phyloP scores from a whole-genome alignment of 805 yeast genomes.

The Candida fluviatilis region DNA sequence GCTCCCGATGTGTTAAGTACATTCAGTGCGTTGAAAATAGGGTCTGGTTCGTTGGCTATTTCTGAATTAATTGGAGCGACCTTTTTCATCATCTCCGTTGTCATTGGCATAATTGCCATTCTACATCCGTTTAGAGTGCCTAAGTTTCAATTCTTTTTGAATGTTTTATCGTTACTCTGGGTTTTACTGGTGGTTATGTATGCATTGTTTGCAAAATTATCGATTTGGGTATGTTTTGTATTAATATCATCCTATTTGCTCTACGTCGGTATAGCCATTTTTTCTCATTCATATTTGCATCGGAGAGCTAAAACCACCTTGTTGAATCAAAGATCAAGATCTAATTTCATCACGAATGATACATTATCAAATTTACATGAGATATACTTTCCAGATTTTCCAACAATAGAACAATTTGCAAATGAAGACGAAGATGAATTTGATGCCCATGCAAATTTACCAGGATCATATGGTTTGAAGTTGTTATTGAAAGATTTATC shows the following conservation, averaged over 20 bases:
- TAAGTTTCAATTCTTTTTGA: constrained; percentile 51
- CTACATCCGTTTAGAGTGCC: constrained; percentile 60
- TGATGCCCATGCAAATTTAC: constrained; percentile 2
- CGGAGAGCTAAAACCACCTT: constrained; percentile 10
- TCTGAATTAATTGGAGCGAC: constrained; percentile 94
- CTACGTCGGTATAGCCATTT: constrained; percentile 52
- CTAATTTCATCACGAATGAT: constrained; percentile 10
- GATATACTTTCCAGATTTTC: constrained; percentile 11
- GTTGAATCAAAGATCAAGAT: constrained; percentile 20
- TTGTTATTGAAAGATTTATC: constrained; percentile 29
- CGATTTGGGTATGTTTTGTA: constrained; percentile 49
- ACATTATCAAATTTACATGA: constrained; percentile 13
- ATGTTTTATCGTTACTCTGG: constrained; percentile 48
- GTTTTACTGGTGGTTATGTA: constrained; percentile 48
- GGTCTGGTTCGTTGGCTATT: constrained; percentile 73
- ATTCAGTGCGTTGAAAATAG: constrained; percentile 70
- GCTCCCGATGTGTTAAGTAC: constrained; percentile 87
- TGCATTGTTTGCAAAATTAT: constrained; percentile 52
- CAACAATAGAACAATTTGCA: constrained; percentile 22
- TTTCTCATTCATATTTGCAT: constrained; percentile 18
- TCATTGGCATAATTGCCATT: constrained; percentile 75
- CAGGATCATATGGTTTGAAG: constrained; percentile 31
- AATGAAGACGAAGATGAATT: constrained; percentile 5
- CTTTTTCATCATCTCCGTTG: constrained; percentile 72
- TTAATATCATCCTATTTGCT: constrained; percentile 53